These are phyloP conservation scores for Mortierella sp. DNA, from an alignment of 371 early-diverging fungal species.

Conservation along the genomic window DNA sequence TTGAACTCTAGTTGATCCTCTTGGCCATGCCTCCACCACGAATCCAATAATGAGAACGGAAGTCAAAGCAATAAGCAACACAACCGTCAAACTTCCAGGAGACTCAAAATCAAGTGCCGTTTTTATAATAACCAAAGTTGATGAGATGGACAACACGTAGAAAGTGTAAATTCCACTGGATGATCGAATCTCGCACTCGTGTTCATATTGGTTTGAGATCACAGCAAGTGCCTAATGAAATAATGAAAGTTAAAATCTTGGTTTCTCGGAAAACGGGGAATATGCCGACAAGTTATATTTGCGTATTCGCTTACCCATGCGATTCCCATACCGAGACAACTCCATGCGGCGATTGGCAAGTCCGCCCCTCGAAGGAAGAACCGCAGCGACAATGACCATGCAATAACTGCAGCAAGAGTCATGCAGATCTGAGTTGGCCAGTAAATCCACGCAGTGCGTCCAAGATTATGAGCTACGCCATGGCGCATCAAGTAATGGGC, in stretches of 20 bases:
- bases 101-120: conserved; percentile 9
- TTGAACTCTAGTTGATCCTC: conserved; percentile 29
- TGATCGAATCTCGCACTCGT: conserved; percentile 37
- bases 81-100: background rate
- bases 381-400: background rate
- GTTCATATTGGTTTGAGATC: conserved; percentile 29
- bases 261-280: too few species aligned
- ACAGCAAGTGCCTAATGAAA: conserved; percentile 25
- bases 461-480: conserved; percentile 16
- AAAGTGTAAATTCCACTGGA: conserved; percentile 27
- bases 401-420: background rate
- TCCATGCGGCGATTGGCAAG: conserved; percentile 3
- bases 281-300: background rate
- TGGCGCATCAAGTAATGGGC: conserved; percentile 4
- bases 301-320: conserved; percentile 34
- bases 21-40: conserved; percentile 40
- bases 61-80: background rate
- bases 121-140: conserved; percentile 3
- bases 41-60: conserved; percentile 9
- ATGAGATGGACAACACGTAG: conserved; percentile 12
- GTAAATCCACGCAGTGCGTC: conserved; percentile 30
- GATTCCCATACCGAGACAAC: conserved; percentile 7
- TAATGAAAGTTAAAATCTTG: background rate
- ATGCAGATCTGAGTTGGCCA: conserved; percentile 37
- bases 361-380: background rate